Base-by-base conservation (phyloP, 441 rosid species). In the Corymbia calophylla region DNA sequence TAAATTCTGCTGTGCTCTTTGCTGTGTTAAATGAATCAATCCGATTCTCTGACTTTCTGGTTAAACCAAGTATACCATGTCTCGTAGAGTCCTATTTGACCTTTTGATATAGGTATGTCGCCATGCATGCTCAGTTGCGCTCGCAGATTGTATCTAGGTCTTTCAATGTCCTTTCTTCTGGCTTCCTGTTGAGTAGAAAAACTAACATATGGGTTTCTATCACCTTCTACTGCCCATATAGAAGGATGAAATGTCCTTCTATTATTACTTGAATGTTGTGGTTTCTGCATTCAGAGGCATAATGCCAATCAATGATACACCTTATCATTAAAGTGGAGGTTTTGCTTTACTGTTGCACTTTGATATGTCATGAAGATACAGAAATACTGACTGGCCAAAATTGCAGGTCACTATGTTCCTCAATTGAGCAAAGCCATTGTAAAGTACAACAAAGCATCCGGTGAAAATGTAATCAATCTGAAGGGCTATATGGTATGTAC, bases 391-490 rank as follows among this genome's bases (percentile, higher is more conserved):
- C 60, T 35, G 68, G 87, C 73, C 51, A 81, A 68, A 91, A 56
- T 91, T 89, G 54, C 93, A 98, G 99, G 99, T 53, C 99, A 98
- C 92, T 98, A 98, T 94, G 96, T 98, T 93, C 99, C 99, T 90
- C 99, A 98, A 92, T 93, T 98, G 48, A 98, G 99, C 91, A 95
- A 94, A 90, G 97, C 95, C 60, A 95, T 98, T 91, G 95, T 95
- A 56, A 86, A 87, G 90, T 89, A 94, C 94, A 98, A 97, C 94
- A 82, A n/a, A 86, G 95, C 91, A 90, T 91, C 91, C 86, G 92
- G 91, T 35, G 89, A 89, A 31, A 91, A 87, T 87, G 88, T 90
- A 90, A 95, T 98, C 89, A 96, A 98, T 92, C 91, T 98, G 68
- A 98, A 93, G 94, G 98, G 99, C 89, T 98, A 94, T 92, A 97